Evolutionary conservation across 768 basidiomycete genomes (phyloP).

Genomic region (Clitopilus hobsonii): DNA sequence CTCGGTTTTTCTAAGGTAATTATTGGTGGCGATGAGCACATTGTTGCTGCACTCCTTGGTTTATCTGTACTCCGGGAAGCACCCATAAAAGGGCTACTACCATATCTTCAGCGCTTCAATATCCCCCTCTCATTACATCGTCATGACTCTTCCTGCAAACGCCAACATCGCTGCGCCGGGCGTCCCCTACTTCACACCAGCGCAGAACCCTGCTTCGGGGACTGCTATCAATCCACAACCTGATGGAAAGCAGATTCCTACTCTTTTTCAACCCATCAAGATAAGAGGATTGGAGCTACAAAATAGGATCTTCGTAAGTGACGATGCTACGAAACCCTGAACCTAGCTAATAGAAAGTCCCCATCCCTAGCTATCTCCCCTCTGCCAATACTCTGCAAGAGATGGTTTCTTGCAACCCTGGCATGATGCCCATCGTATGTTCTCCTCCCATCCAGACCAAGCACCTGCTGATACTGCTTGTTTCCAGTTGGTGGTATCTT

Average conservation of each 20-base stretch:
- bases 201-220: conserved; percentile 38
- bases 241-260: conserved; percentile 25
- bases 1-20: background rate
- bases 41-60: background rate
- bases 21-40: background rate
- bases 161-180: conserved; percentile 12
- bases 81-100: background rate
- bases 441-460: conserved; percentile 17
- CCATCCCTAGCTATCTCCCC: conserved; percentile 41
- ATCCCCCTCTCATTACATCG: background rate
- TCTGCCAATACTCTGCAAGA: conserved; percentile 58
- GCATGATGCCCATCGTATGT: conserved; percentile 57
- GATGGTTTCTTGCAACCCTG: conserved; percentile 49
- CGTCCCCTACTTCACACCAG: conserved; percentile 36
- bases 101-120: background rate
- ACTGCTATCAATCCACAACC: conserved; percentile 36
- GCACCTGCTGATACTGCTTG: conserved; percentile 4
- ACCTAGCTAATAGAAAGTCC: background rate
- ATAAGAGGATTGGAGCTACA: conserved; percentile 49
- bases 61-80: background rate
- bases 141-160: conserved; percentile 8
- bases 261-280: conserved; percentile 50
- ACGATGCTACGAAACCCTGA: background rate
- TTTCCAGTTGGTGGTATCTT: conserved; percentile 47
- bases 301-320: conserved; percentile 49